phyloP scores from a whole-genome alignment of 2,329 filamentous ascomycete genomes.

The Colletotrichum karsti region DNA sequence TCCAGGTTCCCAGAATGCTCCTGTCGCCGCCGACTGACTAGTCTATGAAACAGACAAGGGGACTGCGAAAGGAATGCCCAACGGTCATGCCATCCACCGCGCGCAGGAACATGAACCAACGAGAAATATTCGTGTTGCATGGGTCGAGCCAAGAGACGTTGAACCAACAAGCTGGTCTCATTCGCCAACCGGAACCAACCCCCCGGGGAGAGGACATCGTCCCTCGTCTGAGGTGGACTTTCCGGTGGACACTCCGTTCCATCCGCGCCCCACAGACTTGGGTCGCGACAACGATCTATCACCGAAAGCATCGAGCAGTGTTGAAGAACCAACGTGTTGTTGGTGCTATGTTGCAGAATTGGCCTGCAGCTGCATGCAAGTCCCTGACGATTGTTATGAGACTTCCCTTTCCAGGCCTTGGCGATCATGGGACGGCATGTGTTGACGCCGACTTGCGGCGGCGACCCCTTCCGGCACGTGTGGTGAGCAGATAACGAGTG shows the following conservation, averaged over 20 bases:
- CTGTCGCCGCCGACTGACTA: not conserved
- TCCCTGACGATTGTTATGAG: not conserved
- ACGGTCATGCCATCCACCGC: not conserved
- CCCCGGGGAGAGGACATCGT: not conserved
- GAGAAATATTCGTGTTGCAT: not conserved
- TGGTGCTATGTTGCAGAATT: not conserved
- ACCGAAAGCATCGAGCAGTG: not conserved
- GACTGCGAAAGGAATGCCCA: not conserved
- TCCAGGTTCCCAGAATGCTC: not conserved
- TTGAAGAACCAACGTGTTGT: not conserved
- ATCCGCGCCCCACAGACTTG: not conserved
- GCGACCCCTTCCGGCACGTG: not conserved
- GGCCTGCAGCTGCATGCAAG: not conserved
- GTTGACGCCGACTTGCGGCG: not conserved
- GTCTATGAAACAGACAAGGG: not conserved
- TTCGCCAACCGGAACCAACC: not conserved
- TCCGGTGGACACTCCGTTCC: not conserved
- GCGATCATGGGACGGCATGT: not conserved
- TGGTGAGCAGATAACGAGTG: not conserved
- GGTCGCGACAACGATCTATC: not conserved
- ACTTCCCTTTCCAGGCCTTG: not conserved
- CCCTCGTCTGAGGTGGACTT: not conserved
- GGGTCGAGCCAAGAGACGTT: not conserved
- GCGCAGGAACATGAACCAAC: not conserved
- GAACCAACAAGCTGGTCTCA: not conserved